Base-by-base conservation (phyloP, 345 rosid species). In the Gossypium bickii region DNA sequence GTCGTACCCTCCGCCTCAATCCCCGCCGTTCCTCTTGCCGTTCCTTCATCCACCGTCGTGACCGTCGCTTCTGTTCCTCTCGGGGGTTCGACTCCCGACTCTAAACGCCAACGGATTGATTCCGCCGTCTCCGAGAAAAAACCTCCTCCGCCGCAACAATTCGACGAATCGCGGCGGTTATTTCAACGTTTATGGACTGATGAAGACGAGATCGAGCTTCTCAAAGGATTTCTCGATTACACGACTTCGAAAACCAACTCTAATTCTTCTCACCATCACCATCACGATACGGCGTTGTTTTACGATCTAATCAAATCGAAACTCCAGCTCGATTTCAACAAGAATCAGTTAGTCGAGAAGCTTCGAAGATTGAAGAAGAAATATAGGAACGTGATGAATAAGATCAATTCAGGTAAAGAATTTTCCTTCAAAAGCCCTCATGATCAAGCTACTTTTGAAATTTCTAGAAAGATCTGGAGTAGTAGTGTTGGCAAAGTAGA, bases 151-250 rank as follows among this genome's bases (percentile, higher is more conserved):
- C 89, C 83, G 47, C 85, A 74, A 9, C 88, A 82, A 55, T 72
- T 85, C 63, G 97, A 92, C 58, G 97, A 92, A 61, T 88, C 97
- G 10, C 73, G 97, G 34, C 86, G 92, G 12, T 84, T 93, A 43
- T 95, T 95, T 74, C 99, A 95, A 78, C 86, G 99, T 63, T 79
- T 95, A 34, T 95, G 99, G 99, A 95, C 99, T 0, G 99, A 95
- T 49, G 99, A 95, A 64, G 99, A 95, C 85, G 99, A 95, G 89
- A 95, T 95, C 92, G 94, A 85, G 89, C 93, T 95, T 51, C 87
- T 95, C 18, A 93, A 89, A 79, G 99, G 99, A 9, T 95, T 95
- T 63, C 88, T 90, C 38, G 97, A 93, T 15, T 95, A 93, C 85
- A 80, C 93, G 48, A 52, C 90, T 55, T 84, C 83, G 67, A 88